Conservation (phyloP, 1,139 yeast species). For the Yamadazyma dendronema region DNA sequence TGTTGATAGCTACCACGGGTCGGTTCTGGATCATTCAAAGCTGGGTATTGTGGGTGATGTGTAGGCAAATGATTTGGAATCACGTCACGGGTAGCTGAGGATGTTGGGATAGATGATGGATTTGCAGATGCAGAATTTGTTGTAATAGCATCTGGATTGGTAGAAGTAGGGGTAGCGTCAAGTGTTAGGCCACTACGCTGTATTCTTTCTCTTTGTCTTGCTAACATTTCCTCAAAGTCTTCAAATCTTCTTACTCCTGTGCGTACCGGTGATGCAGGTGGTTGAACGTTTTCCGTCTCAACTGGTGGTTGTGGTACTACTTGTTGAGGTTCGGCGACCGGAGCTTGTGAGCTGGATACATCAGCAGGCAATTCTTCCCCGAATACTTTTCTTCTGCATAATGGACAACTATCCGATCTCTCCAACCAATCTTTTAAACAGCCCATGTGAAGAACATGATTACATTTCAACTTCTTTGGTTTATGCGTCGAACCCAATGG, state of each 20-base stretch:
- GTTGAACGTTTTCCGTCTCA: neutral
- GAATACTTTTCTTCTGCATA: slow-evolving; percentile 78
- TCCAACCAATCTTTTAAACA: slow-evolving; percentile 94
- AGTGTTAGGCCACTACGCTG: neutral
- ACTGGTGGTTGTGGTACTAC: slow-evolving; percentile 4
- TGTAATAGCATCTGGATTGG: neutral
- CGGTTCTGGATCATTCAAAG: neutral
- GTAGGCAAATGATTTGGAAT: no score
- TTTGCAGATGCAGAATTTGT: neutral
- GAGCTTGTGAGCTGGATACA: slow-evolving; percentile 5
- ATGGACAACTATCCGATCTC: slow-evolving; percentile 87
- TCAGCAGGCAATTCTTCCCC: no score
- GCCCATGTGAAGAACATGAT: slow-evolving; percentile 86
- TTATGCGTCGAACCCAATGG: slow-evolving; percentile 40
- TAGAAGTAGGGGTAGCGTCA: neutral
- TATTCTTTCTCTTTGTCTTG: neutral
- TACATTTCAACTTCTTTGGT: slow-evolving; percentile 79
- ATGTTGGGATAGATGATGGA: neutral
- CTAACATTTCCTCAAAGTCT: slow-evolving; percentile 9
- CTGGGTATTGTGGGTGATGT: neutral
- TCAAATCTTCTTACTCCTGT: slow-evolving; percentile 5
- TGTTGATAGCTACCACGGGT: slow-evolving; percentile 16
- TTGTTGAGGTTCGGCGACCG: slow-evolving; percentile 6
- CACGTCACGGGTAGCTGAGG: no score
- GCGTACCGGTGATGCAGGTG: neutral